Percentiles rank a stretch among this genome's conserved stretches.
phyloP scores from a whole-genome alignment of 2,329 filamentous ascomycete genomes.

The Fusarium sp. region DNA sequence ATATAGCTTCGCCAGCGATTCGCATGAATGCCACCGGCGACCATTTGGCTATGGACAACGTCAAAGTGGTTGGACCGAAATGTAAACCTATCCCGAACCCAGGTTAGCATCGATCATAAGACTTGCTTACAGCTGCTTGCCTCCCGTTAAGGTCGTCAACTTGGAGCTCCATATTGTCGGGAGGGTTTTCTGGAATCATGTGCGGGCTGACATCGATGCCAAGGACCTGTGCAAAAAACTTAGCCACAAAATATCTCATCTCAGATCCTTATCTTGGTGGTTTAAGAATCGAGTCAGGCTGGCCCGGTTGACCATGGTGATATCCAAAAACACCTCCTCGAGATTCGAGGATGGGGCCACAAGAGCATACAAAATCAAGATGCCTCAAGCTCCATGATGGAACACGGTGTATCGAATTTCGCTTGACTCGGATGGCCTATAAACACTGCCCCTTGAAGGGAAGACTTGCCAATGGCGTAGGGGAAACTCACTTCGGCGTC shows the following conservation, averaged over 20 bases:
- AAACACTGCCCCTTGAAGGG: background rate
- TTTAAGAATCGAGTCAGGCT: background rate
- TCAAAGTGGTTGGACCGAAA: slow-evolving; percentile 80
- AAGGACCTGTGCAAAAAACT: slow-evolving; percentile 62
- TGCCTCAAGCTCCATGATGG: background rate
- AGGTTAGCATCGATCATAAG: slow-evolving; percentile 5
- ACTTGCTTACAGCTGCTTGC: slow-evolving; percentile 47
- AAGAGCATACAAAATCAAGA: background rate
- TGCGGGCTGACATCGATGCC: slow-evolving; percentile 78
- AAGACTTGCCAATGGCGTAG: background rate
- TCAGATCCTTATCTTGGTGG: background rate
- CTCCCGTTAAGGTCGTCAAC: slow-evolving; percentile 76
- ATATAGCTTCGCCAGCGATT: slow-evolving; percentile 80
- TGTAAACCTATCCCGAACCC: slow-evolving; percentile 60
- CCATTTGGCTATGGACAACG: slow-evolving; percentile 80
- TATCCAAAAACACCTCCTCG: too few relatives aligned
- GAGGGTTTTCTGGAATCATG: slow-evolving; percentile 71
- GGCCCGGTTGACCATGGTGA: background rate
- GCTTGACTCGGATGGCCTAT: background rate
- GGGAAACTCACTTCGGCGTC: slow-evolving; percentile 66
- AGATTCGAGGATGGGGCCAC: background rate
- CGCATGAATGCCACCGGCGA: slow-evolving; percentile 76
- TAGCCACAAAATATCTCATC: background rate
- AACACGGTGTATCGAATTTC: background rate
- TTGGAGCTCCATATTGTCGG: slow-evolving; percentile 75